These are phyloP conservation scores for Ceratocystis colombiana DNA, from an alignment of 2,329 filamentous ascomycete species.

Conservation along the genomic window DNA sequence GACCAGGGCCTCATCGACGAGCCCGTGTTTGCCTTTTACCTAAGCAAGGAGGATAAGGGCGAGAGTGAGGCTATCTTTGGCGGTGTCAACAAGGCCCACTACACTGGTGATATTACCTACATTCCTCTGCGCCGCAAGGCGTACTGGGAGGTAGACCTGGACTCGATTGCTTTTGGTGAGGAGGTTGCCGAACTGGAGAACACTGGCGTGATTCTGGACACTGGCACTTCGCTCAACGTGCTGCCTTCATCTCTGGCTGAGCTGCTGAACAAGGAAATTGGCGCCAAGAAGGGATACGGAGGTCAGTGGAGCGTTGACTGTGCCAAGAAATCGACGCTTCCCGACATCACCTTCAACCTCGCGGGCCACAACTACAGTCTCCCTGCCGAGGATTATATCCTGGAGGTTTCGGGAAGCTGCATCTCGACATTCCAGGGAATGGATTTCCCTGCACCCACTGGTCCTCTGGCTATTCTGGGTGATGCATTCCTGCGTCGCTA, in stretches of 20 bases:
- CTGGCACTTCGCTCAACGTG: slow-evolving; percentile 93
- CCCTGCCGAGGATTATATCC: slow-evolving; percentile 79
- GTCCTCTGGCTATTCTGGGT: slow-evolving; percentile 88
- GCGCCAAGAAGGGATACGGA: slow-evolving; percentile 94
- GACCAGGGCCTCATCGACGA: slow-evolving; percentile 84
- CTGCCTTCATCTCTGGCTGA: slow-evolving; percentile 85
- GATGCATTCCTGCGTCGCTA: slow-evolving; percentile 75
- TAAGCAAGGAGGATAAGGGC: slow-evolving; percentile 56
- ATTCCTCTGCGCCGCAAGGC: slow-evolving; percentile 96
- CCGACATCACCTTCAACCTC: slow-evolving; percentile 85
- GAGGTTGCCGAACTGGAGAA: slow-evolving; percentile 80
- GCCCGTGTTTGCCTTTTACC: slow-evolving; percentile 93
- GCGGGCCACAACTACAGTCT: slow-evolving; percentile 91
- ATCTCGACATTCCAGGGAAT: slow-evolving; percentile 98
- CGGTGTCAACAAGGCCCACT: slow-evolving; percentile 72
- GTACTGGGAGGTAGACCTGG: slow-evolving; percentile 98
- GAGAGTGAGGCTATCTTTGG: slow-evolving; percentile 85
- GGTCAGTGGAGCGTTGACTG: slow-evolving; percentile 96
- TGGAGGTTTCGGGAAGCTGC: slow-evolving; percentile 89
- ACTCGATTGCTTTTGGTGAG: slow-evolving; percentile 80
- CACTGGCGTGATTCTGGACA: slow-evolving; percentile 95
- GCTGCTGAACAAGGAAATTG: slow-evolving; percentile 94
- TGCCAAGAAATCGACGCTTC: slow-evolving; percentile 67
- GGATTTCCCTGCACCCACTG: slow-evolving; percentile 78
- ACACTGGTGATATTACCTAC: slow-evolving; percentile 76